Evolutionary conservation across 805 yeast species (phyloP), one percentile per base, ranked within the genome.

Genomic region (Phaffomyces thermotolerans): DNA sequence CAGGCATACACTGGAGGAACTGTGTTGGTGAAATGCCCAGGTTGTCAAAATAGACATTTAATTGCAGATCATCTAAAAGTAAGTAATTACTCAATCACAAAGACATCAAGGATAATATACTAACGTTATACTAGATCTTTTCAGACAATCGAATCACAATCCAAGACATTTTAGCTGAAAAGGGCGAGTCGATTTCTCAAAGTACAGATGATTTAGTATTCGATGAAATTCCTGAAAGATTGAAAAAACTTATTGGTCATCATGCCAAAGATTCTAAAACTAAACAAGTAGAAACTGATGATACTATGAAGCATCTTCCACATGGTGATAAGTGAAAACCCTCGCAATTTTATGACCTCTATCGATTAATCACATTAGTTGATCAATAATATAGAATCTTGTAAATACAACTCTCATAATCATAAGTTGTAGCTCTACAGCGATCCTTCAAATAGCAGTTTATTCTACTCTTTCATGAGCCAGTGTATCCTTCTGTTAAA

Each of bases 1-100:
- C 98, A 91, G 64, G 90, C 96, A 0, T 91, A 91, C 60, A 77
- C 82, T 13, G 67, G 71, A 9, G 98, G 98, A 2, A 81, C 96
- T 0, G 95, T 91, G 4, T 66, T 88, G 40, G 83, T 91, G 22
- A 88, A 87, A 56, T 91, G 98, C 60, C 98, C 98, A 0, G 85
- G 89, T 14, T 91, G 98, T 62, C 73, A 82, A 51, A 81, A 77
- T 57, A 76, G 96, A 51, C 98, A 91, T 59, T 66, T 91, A 57
- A 90, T 91, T 34, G 95, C 97, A 0, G 98, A 91, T 59, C 90
- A 84, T 58, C 64, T 84, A 46, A 81, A 78, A 57, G 72, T 67
- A 51, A 41, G 69, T 60, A n/a, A n/a, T 8, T 3, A 25, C 29
- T 25, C 9, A 9, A 10, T 9, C 4, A 13, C 4, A 10, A 25